phyloP scores from a whole-genome alignment of 1,284 basidiomycete genomes.

The Phenoliferia sp. region DNA sequence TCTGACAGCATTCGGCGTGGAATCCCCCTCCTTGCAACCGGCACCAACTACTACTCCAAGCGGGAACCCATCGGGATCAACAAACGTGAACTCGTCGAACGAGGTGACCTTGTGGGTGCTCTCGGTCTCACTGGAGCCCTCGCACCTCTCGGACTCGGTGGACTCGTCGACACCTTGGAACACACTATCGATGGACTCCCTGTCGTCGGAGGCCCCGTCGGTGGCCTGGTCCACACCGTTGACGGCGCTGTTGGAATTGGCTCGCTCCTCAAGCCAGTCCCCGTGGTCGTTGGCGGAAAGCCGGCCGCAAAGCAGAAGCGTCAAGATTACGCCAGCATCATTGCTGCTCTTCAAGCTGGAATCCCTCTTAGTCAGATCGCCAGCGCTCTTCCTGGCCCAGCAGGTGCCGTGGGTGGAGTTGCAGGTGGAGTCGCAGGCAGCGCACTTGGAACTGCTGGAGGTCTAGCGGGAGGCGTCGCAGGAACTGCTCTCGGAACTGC shows the following conservation, averaged over 20 bases:
- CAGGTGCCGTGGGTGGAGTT: neutral
- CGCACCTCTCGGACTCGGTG: conserved; percentile 12
- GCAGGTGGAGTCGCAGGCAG: conserved; percentile 46
- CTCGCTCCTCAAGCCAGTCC: conserved; percentile 44
- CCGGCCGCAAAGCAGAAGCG: conserved; percentile 90
- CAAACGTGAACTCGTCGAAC: conserved; percentile 11
- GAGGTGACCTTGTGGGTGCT: conserved; percentile 7
- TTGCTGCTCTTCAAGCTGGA: neutral
- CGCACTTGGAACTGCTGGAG: neutral
- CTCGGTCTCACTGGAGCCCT: conserved; percentile 12
- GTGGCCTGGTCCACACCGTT: conserved; percentile 12
- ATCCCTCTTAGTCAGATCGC: neutral
- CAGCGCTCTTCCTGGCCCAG: too few relatives aligned
- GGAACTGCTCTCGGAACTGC: neutral
- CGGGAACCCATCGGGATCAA: neutral
- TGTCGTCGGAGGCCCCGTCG: conserved; percentile 15
- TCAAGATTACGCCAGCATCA: conserved; percentile 58
- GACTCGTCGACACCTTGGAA: conserved; percentile 11
- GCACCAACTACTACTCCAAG: neutral
- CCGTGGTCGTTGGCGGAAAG: too few relatives aligned
- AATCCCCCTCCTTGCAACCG: conserved; percentile 3
- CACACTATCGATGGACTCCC: conserved; percentile 12
- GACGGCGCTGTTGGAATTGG: conserved; percentile 13
- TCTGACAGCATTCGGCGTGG: conserved; percentile 14
- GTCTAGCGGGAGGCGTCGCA: neutral